Percentiles rank a stretch among this genome's conserved stretches.
Evolutionary conservation across 805 yeast genomes (phyloP).

Genomic region (Teunomyces atbi): DNA sequence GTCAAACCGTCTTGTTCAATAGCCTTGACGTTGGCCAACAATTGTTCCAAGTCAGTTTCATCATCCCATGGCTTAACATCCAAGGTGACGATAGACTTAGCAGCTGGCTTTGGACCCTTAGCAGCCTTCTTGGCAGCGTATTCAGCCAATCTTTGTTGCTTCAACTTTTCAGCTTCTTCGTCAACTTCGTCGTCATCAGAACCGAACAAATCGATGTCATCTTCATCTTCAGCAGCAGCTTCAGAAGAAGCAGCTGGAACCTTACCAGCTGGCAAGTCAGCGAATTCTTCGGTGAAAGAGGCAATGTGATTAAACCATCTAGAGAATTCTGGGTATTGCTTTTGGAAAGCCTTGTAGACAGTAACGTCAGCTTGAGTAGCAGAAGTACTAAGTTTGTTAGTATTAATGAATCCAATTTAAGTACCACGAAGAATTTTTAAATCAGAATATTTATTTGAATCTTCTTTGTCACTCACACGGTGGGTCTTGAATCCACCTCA

Average conservation of each 20-base stretch:
- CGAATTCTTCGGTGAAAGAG: slow-evolving; percentile 84
- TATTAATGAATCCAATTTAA: slow-evolving; percentile 9
- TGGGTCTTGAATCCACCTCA: slow-evolving; percentile 96
- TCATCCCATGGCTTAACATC: slow-evolving; percentile 99
- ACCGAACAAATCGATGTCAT: slow-evolving; percentile 93
- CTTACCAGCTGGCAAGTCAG: slow-evolving; percentile 73
- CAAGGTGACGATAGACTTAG: slow-evolving; percentile 93
- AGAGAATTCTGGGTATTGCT: slow-evolving; percentile 87
- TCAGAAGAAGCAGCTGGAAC: slow-evolving; percentile 54
- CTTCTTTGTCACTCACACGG: slow-evolving; percentile 80
- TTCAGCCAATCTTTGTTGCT: slow-evolving; percentile 96
- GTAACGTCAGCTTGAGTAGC: slow-evolving; percentile 96
- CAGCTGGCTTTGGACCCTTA: slow-evolving; percentile 97
- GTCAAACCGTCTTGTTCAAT: slow-evolving; percentile 87
- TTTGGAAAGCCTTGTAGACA: slow-evolving; percentile 91
- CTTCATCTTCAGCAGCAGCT: slow-evolving; percentile 67
- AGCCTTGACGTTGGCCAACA: slow-evolving; percentile 82
- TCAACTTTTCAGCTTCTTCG: slow-evolving; percentile 94
- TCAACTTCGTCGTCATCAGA: slow-evolving; percentile 93
- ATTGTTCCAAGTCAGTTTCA: slow-evolving; percentile 91
- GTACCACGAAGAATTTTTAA: slow-evolving; percentile 2
- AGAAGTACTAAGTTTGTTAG: slow-evolving; percentile 57
- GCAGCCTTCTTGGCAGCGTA: slow-evolving; percentile 97
- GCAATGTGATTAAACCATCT: slow-evolving; percentile 99
- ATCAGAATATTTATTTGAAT: slow-evolving; percentile 25